Evolutionary conservation across 176 grass and related monocot genomes (phyloP), one percentile per base, ranked within the genome.

Genomic region (Lolium perenne): DNA sequence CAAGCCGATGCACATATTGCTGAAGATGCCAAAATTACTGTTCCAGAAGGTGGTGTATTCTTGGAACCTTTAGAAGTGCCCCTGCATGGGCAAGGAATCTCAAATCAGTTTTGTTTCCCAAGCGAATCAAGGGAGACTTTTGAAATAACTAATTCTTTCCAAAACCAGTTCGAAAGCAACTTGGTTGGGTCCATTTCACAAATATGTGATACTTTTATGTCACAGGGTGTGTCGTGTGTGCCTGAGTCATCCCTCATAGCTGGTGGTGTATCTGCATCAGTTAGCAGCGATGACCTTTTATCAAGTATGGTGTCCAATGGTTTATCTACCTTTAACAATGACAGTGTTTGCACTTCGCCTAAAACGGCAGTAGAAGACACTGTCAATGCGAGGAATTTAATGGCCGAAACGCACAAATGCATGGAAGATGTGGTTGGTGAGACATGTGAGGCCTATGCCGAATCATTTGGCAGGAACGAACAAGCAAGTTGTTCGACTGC

Each of bases 201-300:
- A 91, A 85, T 95, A 83, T 98, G 90, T 79, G 93, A 95, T 71
- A 94, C 96, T 70, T 98, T 94, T 85, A 91, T 87, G 67, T 81
- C 89, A 85, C 93, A 88, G 16, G 90, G 76, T 0, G 77, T 95
- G 17, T 98, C 96, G 17, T 87, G 83, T 81, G 90, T 98, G 59
- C 93, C 93, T 38, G 93, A 98, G 88, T 98, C 96, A 83, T 90
- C 90, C 23, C 89, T 91, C 51, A 16, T 85, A 47, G 25, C 74
- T 69, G 91, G 68, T 10, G 68, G 64, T 16, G 53, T 84, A 45
- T 77, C 83, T 35, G 76, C 88, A 85, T 92, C 93, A 16, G 70
- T 95, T 20, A 88, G 67, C 32, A 87, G 71, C 43, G 88, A 88
- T 69, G 80, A 88, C 56, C 22, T 86, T 83, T 85, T 86, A 66